Conservation (phyloP, 441 rosid genomes). For the Capsella rubella region DNA sequence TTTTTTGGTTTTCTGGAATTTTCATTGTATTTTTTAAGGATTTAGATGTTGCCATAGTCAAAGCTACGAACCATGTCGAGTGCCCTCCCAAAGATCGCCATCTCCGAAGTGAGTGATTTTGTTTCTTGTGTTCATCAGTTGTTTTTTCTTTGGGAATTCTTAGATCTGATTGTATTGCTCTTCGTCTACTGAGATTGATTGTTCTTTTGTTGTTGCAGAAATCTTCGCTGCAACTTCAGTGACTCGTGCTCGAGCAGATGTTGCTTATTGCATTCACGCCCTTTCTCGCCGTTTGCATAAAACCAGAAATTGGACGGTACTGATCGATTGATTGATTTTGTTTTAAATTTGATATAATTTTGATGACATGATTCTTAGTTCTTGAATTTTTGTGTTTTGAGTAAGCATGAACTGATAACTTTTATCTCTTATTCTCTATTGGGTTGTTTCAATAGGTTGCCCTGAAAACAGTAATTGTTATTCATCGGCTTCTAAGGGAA, state of each 20-base stretch:
- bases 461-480: constrained; percentile 85
- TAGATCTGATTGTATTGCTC: constrained; percentile 35
- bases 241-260: constrained; percentile 80
- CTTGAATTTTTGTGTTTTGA: background rate
- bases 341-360: too few species aligned
- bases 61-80: constrained; percentile 91
- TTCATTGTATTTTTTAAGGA: constrained; percentile 54
- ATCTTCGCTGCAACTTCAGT: constrained; percentile 77
- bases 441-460: constrained; percentile 73
- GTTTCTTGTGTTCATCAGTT: constrained; percentile 4
- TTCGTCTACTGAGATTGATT: background rate
- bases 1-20: constrained; percentile 25
- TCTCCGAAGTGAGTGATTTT: constrained; percentile 71
- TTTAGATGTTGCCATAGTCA: constrained; percentile 62
- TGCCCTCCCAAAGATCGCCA: constrained; percentile 97
- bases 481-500: constrained; percentile 88
- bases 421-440: background rate
- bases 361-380: background rate
- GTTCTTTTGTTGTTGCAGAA: constrained; percentile 55
- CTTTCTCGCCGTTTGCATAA: constrained; percentile 77
- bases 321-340: background rate
- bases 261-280: constrained; percentile 77
- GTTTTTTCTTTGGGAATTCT: background rate
- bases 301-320: constrained; percentile 89
- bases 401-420: background rate